Conservation (phyloP, 257 asterid species). For the Hygrophila difformis region DNA sequence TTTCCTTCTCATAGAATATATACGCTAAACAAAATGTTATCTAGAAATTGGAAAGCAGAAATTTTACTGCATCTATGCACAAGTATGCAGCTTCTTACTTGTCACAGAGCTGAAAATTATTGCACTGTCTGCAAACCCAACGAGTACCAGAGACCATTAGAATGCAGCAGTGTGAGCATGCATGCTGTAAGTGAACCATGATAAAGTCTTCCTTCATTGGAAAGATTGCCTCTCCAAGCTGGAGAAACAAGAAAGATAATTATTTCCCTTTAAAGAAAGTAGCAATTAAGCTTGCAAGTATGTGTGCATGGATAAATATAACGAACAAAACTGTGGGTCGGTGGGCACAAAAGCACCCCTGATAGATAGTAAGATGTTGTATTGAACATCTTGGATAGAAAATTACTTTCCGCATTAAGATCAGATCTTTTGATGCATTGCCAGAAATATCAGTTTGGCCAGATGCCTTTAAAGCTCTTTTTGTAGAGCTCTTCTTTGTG, state of each 20-base stretch:
- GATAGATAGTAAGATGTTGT: too few species aligned
- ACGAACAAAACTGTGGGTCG: not conserved
- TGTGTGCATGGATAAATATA: not conserved
- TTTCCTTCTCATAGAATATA: too few species aligned
- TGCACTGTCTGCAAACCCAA: conserved; percentile 89
- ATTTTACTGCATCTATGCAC: conserved; percentile 2
- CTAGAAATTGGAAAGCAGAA: conserved; percentile 8
- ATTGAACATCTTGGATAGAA: too few species aligned
- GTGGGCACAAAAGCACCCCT: not conserved
- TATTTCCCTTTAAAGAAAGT: not conserved
- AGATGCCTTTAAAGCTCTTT: conserved; percentile 88
- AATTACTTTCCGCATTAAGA: conserved; percentile 83
- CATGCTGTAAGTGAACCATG: conserved; percentile 93
- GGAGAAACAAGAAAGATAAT: conserved; percentile 18
- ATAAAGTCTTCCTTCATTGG: conserved; percentile 98
- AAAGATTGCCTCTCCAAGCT: conserved; percentile 95
- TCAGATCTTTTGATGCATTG: conserved; percentile 83
- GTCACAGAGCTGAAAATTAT: conserved; percentile 80
- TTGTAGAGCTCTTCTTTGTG: conserved; percentile 65
- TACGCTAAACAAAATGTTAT: conserved; percentile 2
- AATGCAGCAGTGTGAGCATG: conserved; percentile 87
- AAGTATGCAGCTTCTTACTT: conserved; percentile 54
- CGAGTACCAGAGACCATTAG: conserved; percentile 83
- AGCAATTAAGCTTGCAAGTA: not conserved
- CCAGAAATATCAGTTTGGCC: conserved; percentile 95